Conservation (phyloP, 176 grass and related monocot species). For the Carex parvula region DNA sequence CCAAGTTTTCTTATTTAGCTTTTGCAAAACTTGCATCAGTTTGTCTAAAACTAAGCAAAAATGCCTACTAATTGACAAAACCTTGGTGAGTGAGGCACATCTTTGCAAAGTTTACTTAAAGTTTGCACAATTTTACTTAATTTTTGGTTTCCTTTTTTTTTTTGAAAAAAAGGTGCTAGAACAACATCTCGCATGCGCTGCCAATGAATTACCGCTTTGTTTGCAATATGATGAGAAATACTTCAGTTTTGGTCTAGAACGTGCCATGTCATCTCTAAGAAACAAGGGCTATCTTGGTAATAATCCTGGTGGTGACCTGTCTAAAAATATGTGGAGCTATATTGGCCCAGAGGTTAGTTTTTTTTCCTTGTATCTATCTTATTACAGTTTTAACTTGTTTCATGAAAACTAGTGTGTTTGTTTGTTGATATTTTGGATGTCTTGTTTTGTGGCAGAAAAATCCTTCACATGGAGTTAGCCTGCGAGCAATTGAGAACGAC, state of each 20-base stretch:
- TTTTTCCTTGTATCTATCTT: slow-evolving; percentile 1
- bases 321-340: slow-evolving; percentile 77
- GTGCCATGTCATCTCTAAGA: slow-evolving; percentile 47
- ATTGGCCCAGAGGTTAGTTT: slow-evolving; percentile 70
- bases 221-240: slow-evolving; percentile 78
- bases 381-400: slow-evolving; percentile 5
- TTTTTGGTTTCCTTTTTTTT: neutral
- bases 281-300: slow-evolving; percentile 61
- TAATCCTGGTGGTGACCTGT: slow-evolving; percentile 51
- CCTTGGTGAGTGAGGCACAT: neutral
- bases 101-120: slow-evolving; percentile 9
- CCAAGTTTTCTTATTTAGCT: neutral
- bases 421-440: slow-evolving; percentile 9
- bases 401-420: neutral
- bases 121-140: slow-evolving; percentile 5
- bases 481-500: slow-evolving; percentile 74
- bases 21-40: neutral
- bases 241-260: slow-evolving; percentile 50
- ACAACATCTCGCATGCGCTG: slow-evolving; percentile 83
- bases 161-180: slow-evolving; percentile 52
- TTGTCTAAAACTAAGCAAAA: neutral
- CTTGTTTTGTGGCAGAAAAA: slow-evolving; percentile 49
- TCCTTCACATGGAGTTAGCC: slow-evolving; percentile 69
- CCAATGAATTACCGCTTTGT: slow-evolving; percentile 80
- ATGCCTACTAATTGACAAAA: neutral